These are phyloP conservation scores for Phytophthora citrophthora DNA, from an alignment of 352 stramenopile species.

Conservation along the genomic window DNA sequence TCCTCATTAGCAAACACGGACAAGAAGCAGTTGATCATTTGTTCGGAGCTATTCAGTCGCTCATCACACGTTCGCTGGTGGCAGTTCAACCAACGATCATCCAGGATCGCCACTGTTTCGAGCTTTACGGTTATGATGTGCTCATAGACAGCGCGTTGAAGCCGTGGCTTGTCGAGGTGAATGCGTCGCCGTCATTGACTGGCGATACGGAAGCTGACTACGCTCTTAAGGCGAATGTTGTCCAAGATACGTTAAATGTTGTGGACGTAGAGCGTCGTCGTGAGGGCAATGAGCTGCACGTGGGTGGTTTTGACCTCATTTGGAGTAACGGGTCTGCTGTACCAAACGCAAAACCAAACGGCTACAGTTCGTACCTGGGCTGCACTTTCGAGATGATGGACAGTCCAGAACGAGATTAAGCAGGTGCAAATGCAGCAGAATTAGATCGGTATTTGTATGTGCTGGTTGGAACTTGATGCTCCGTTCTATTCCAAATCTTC, in stretches of 20 bases:
- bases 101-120: slow-evolving; percentile 88
- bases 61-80: slow-evolving; percentile 86
- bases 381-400: slow-evolving; percentile 53
- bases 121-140: slow-evolving; percentile 81
- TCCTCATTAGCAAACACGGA: slow-evolving; percentile 77
- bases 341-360: slow-evolving; percentile 41
- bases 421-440: slow-evolving; percentile 13
- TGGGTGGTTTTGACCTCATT: slow-evolving; percentile 80
- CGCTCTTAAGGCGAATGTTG: slow-evolving; percentile 82
- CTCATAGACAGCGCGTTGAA: slow-evolving; percentile 66
- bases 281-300: slow-evolving; percentile 48
- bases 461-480: slow-evolving; percentile 11
- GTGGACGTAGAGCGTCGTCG: slow-evolving; percentile 79
- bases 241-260: slow-evolving; percentile 91
- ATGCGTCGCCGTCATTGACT: slow-evolving; percentile 81
- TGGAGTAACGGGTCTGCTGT: slow-evolving; percentile 50
- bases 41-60: slow-evolving; percentile 83
- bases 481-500: slow-evolving; percentile 20
- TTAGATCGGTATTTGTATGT: slow-evolving; percentile 25
- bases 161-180: slow-evolving; percentile 78
- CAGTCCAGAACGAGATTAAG: slow-evolving; percentile 14
- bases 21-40: slow-evolving; percentile 60
- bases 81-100: slow-evolving; percentile 86
- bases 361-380: slow-evolving; percentile 70
- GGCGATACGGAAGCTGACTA: slow-evolving; percentile 79